These are phyloP conservation scores for Penicillium psychrofluorescens DNA, from an alignment of 495 filamentous ascomycete genomes.

Conservation along the genomic window DNA sequence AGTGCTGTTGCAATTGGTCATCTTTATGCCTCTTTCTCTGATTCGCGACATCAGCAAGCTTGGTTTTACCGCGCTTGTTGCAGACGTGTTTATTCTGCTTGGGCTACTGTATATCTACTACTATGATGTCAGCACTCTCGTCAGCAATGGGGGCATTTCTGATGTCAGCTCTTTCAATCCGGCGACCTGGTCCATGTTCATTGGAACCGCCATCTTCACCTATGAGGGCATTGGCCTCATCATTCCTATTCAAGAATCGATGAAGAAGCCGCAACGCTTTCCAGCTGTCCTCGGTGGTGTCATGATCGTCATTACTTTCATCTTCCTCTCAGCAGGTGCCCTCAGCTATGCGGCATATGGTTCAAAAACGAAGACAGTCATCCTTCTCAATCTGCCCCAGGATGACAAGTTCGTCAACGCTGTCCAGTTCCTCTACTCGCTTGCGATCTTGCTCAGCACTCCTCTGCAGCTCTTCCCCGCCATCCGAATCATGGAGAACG, in stretches of 20 bases:
- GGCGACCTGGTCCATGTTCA: constrained; percentile 88
- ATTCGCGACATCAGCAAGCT: constrained; percentile 95
- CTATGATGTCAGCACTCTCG: constrained; percentile 84
- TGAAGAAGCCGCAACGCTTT: constrained; percentile 84
- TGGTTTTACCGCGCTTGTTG: constrained; percentile 80
- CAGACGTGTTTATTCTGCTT: constrained; percentile 88
- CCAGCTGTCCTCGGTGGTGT: constrained; percentile 76
- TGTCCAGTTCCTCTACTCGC: constrained; percentile 90
- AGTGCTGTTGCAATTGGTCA: constrained; percentile 85
- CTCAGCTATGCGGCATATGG: constrained; percentile 95
- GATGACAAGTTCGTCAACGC: constrained; percentile 93
- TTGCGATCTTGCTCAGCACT: constrained; percentile 89
- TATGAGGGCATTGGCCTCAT: constrained; percentile 98
- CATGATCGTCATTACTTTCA: constrained; percentile 87
- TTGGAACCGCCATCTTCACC: constrained; percentile 97
- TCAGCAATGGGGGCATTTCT: constrained; percentile 62
- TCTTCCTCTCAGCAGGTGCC: constrained; percentile 87
- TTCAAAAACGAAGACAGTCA: constrained; percentile 88
- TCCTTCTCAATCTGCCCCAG: constrained; percentile 92
- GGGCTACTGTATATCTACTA: constrained; percentile 93
- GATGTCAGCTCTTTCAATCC: constrained; percentile 86
- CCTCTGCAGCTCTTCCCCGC: constrained; percentile 96
- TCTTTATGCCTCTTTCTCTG: constrained; percentile 88
- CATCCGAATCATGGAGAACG: constrained; percentile 67
- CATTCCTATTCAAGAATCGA: constrained; percentile 96